Conservation (phyloP, 345 rosid species). For the Salix arbutifolia region DNA sequence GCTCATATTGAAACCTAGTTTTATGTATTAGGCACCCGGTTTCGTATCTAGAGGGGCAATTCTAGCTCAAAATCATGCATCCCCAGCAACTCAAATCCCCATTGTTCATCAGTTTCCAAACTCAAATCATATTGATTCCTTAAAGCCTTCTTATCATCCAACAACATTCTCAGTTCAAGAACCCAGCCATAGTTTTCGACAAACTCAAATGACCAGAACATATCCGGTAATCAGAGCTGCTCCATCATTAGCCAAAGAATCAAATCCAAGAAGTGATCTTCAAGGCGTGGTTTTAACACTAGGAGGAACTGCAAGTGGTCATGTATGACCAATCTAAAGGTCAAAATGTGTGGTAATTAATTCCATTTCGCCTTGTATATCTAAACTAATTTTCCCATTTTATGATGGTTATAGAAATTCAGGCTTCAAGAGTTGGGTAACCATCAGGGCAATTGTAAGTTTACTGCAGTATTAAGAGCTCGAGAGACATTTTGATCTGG, state of each 20-base stretch:
- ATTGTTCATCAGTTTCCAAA: slow-evolving; percentile 19
- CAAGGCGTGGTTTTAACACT: slow-evolving; percentile 65
- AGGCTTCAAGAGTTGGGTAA: background rate
- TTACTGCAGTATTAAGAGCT: background rate
- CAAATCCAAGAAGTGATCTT: slow-evolving; percentile 52
- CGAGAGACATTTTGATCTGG: background rate
- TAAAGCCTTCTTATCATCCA: slow-evolving; percentile 21
- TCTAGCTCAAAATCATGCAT: slow-evolving; percentile 25
- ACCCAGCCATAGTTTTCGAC: slow-evolving; percentile 20
- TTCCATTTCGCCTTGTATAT: background rate
- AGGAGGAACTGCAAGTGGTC: slow-evolving; percentile 62
- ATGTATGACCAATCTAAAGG: slow-evolving; percentile 1
- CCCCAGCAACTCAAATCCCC: slow-evolving; percentile 21
- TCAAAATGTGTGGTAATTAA: background rate
- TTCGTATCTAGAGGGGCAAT: slow-evolving; percentile 21
- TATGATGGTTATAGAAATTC: background rate
- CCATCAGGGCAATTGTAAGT: background rate
- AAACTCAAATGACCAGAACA: slow-evolving; percentile 22
- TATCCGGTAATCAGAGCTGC: slow-evolving; percentile 15
- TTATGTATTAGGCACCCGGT: slow-evolving; percentile 32
- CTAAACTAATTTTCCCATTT: background rate
- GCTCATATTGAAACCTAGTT: background rate
- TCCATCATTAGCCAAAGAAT: slow-evolving; percentile 29
- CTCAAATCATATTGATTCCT: slow-evolving; percentile 18
- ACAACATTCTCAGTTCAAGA: slow-evolving; percentile 10